Conservation (phyloP, 73 alveolate species). For the Paramecium octaurelia region DNA sequence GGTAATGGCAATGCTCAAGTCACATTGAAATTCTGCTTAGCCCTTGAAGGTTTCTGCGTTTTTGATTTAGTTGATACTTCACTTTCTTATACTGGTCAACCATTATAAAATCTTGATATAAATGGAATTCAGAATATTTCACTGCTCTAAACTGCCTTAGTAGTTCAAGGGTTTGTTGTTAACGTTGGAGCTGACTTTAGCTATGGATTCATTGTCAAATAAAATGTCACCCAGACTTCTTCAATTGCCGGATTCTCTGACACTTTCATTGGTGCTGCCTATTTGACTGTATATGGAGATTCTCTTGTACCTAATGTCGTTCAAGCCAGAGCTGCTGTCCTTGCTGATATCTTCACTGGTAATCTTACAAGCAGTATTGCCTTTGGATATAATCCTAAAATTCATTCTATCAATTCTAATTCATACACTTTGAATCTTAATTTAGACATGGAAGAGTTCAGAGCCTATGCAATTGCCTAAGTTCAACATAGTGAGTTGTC, state of each 20-base stretch:
- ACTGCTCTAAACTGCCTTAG: not conserved
- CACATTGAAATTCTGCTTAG: not conserved
- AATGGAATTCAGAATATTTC: not conserved
- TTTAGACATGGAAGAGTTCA: not conserved
- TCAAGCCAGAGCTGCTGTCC: not conserved
- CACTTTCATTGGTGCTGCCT: not conserved
- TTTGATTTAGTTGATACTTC: not conserved
- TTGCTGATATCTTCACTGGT: not conserved
- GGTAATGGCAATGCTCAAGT: not conserved
- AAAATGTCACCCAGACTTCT: not conserved
- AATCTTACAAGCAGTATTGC: not conserved
- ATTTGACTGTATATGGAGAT: not conserved
- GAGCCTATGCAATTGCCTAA: not conserved
- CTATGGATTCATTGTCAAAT: not conserved
- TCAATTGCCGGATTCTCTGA: not conserved
- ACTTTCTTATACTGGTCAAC: not conserved
- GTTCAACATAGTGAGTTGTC: not conserved
- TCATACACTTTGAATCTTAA: not conserved
- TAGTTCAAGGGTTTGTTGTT: not conserved
- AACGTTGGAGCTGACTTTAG: not conserved
- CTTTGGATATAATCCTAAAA: not conserved
- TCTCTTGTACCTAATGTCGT: not conserved
- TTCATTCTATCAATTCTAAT: not conserved
- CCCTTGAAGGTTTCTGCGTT: not conserved
- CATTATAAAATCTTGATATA: not conserved